Evolutionary conservation across 768 basidiomycete genomes (phyloP).

Genomic region (Lepiota brunneoincarnata): DNA sequence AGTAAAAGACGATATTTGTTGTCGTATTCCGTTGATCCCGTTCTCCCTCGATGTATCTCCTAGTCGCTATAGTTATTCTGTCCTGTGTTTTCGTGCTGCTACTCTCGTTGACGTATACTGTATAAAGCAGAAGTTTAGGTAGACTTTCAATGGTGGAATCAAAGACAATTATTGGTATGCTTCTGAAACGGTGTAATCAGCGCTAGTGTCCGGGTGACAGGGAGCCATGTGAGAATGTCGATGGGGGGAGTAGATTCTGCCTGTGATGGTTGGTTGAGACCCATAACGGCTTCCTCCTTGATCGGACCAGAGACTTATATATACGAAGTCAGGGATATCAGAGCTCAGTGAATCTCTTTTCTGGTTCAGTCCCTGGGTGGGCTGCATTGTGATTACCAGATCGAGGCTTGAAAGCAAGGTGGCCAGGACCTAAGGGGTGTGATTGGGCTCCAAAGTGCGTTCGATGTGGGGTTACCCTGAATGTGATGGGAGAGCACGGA

Average conservation of each 20-base stretch:
- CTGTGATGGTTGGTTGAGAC: neutral
- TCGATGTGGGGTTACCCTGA: neutral
- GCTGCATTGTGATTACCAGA: neutral
- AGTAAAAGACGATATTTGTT: too few relatives aligned
- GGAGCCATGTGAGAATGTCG: neutral
- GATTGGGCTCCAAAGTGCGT: constrained; percentile 2
- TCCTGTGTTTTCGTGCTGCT: neutral
- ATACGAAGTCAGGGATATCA: neutral
- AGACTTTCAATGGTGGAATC: neutral
- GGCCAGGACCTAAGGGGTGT: neutral
- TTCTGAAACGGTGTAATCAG: neutral
- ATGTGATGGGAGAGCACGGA: neutral
- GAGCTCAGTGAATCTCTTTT: neutral
- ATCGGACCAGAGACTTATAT: constrained; percentile 5
- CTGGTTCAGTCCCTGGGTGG: neutral
- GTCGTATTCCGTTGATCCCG: too few relatives aligned
- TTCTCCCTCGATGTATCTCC: too few relatives aligned
- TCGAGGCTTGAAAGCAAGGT: neutral
- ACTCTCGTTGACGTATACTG: neutral
- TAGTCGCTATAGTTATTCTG: too few relatives aligned
- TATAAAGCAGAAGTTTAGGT: neutral
- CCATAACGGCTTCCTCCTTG: constrained; percentile 3
- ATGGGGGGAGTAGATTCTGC: neutral
- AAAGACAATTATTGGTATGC: neutral
- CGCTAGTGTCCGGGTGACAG: neutral